phyloP scores from a whole-genome alignment of 2,329 filamentous ascomycete genomes.

The Colletotrichum chlorophyti region DNA sequence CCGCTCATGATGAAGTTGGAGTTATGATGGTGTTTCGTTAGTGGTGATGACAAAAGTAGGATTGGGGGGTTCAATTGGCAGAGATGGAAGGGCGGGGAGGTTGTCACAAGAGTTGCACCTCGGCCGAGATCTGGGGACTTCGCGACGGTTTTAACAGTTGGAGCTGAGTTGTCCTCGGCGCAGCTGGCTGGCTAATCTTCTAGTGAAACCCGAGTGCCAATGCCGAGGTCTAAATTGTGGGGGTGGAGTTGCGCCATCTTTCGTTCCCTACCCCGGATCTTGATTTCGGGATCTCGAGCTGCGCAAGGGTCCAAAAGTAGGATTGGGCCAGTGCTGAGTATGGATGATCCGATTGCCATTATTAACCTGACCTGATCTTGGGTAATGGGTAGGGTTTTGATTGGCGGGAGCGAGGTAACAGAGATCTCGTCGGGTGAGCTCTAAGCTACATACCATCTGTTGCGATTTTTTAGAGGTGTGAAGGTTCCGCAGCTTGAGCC shows the following conservation, averaged over 20 bases:
- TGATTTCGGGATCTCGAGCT: slow-evolving; percentile 14
- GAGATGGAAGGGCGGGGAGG: neutral
- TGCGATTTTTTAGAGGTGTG: neutral
- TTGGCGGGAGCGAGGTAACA: too few species aligned
- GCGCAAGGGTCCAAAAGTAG: neutral
- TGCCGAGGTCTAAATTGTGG: slow-evolving; percentile 31
- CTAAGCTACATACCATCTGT: too few species aligned
- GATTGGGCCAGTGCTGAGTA: neutral
- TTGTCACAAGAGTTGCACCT: neutral
- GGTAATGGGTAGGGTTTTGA: too few species aligned
- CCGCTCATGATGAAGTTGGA: slow-evolving; percentile 33
- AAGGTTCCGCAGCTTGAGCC: neutral
- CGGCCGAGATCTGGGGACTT: slow-evolving; percentile 24
- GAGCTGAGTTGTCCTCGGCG: slow-evolving; percentile 18
- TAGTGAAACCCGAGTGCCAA: slow-evolving; percentile 18
- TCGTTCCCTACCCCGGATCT: slow-evolving; percentile 20
- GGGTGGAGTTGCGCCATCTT: slow-evolving; percentile 19
- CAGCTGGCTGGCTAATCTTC: slow-evolving; percentile 20
- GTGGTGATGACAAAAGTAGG: neutral
- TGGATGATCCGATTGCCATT: neutral
- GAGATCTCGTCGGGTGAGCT: too few species aligned
- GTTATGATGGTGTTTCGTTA: neutral
- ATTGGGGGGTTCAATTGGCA: slow-evolving; percentile 1
- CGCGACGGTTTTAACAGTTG: slow-evolving; percentile 21
- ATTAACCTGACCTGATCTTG: neutral